phyloP scores from a whole-genome alignment of 2,329 filamentous ascomycete genomes.

The Leptographium wingfieldii region DNA sequence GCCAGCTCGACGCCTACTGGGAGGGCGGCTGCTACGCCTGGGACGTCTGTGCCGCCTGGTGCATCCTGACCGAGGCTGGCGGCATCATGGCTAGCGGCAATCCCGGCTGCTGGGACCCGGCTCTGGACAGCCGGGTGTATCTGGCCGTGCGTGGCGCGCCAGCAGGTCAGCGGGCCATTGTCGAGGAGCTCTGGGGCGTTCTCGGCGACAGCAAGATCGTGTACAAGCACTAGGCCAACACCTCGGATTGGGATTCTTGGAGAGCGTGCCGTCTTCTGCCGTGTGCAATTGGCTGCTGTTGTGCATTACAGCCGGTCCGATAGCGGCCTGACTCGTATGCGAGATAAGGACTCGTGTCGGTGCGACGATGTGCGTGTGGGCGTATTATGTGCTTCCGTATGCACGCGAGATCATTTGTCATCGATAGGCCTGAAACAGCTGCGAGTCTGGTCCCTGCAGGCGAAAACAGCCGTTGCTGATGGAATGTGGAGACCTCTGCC shows the following conservation, averaged over 20 bases:
- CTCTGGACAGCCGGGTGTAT: conserved; percentile 47
- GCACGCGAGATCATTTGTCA: too few species aligned
- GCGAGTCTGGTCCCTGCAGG: too few species aligned
- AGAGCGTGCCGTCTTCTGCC: neutral
- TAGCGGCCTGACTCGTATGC: too few species aligned
- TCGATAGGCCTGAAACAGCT: too few species aligned
- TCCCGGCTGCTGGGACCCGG: conserved; percentile 56
- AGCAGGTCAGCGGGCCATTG: conserved; percentile 45
- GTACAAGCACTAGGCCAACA: conserved; percentile 18
- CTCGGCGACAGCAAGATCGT: conserved; percentile 41
- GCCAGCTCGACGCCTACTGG: conserved; percentile 65
- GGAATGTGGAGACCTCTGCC: too few species aligned
- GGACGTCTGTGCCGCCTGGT: conserved; percentile 77
- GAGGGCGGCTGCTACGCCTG: conserved; percentile 76
- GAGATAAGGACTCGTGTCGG: too few species aligned
- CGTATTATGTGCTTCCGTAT: too few species aligned
- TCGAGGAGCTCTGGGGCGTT: conserved; percentile 52
- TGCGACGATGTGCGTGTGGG: too few species aligned
- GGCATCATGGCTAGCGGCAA: conserved; percentile 62
- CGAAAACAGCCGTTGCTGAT: too few species aligned
- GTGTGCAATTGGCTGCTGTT: neutral
- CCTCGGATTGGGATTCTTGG: too few species aligned
- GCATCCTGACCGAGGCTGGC: conserved; percentile 61
- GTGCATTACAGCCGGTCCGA: too few species aligned
- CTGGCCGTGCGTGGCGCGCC: conserved; percentile 49